phyloP scores from a whole-genome alignment of 2,329 filamentous ascomycete species.

The Ceratocystis eucalypticola region DNA sequence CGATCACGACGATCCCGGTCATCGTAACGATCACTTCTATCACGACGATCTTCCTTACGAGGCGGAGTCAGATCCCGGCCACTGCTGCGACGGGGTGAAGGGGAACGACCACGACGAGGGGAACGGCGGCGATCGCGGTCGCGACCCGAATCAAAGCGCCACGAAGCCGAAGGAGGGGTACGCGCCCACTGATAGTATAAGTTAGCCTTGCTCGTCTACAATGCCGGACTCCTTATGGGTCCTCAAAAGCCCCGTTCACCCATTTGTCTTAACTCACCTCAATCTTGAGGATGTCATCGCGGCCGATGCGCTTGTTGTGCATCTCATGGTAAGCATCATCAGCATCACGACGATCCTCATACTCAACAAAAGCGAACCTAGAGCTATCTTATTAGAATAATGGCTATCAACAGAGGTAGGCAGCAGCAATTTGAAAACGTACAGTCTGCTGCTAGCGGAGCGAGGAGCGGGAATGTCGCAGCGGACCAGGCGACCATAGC shows the following conservation, averaged over 20 bases:
- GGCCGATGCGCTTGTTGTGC: conserved; percentile 97
- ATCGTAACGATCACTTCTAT: conserved; percentile 59
- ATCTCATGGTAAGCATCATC: conserved; percentile 99
- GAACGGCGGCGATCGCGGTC: conserved; percentile 55
- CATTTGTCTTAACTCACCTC: conserved; percentile 48
- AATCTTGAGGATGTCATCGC: conserved; percentile 93
- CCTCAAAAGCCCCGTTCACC: background rate
- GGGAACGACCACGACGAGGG: conserved; percentile 55
- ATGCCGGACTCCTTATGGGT: no score
- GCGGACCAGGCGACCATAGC: conserved; percentile 92
- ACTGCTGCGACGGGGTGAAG: conserved; percentile 64
- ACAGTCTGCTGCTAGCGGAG: conserved; percentile 89
- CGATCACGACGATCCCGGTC: conserved; percentile 63
- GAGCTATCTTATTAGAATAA: conserved; percentile 3
- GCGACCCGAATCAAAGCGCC: conserved; percentile 90
- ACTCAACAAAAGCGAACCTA: conserved; percentile 98
- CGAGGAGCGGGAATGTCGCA: conserved; percentile 96
- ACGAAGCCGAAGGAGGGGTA: conserved; percentile 92
- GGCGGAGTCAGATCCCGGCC: conserved; percentile 65
- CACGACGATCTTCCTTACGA: conserved; percentile 74
- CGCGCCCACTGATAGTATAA: conserved; percentile 66
- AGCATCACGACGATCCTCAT: conserved; percentile 93
- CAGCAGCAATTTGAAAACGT: conserved; percentile 34
- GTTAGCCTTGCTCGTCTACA: conserved; percentile 15
- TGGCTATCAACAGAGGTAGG: background rate